These are phyloP conservation scores for Fusarium albosuccineum DNA, from an alignment of 2,329 filamentous ascomycete species.

Conservation along the genomic window DNA sequence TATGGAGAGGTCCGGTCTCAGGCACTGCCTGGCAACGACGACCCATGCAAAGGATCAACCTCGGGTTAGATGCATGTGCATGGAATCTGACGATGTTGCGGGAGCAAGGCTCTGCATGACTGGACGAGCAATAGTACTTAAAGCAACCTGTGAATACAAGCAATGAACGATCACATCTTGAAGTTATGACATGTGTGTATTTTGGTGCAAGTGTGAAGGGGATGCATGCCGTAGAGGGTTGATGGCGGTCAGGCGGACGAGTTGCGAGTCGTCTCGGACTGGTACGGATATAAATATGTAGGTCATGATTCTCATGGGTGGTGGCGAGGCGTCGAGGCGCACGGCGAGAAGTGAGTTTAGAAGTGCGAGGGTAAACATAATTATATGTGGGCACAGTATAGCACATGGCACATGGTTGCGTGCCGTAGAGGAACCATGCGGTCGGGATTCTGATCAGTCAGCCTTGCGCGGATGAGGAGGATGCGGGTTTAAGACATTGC, in stretches of 20 bases:
- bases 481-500: slow-evolving; percentile 40
- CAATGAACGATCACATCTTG: slow-evolving; percentile 1
- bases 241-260: too few species aligned
- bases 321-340: neutral
- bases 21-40: slow-evolving; percentile 10
- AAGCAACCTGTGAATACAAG: slow-evolving; percentile 3
- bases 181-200: neutral
- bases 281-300: too few species aligned
- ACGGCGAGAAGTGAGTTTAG: neutral
- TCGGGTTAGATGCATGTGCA: slow-evolving; percentile 36
- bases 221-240: too few species aligned
- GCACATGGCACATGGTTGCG: slow-evolving; percentile 4
- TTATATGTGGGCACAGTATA: neutral
- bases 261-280: too few species aligned
- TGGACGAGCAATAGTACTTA: slow-evolving; percentile 2
- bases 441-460: slow-evolving; percentile 27
- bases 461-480: slow-evolving; percentile 20
- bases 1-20: slow-evolving; percentile 9
- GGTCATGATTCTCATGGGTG: too few species aligned
- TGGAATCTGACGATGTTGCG: slow-evolving; percentile 33
- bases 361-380: neutral
- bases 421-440: slow-evolving; percentile 19
- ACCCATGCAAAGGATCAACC: slow-evolving; percentile 15
- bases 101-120: slow-evolving; percentile 26
- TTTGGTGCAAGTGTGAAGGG: neutral